These are phyloP conservation scores for Aureobasidium sp. DNA, from an alignment of 2,329 filamentous ascomycete genomes.

Conservation along the genomic window DNA sequence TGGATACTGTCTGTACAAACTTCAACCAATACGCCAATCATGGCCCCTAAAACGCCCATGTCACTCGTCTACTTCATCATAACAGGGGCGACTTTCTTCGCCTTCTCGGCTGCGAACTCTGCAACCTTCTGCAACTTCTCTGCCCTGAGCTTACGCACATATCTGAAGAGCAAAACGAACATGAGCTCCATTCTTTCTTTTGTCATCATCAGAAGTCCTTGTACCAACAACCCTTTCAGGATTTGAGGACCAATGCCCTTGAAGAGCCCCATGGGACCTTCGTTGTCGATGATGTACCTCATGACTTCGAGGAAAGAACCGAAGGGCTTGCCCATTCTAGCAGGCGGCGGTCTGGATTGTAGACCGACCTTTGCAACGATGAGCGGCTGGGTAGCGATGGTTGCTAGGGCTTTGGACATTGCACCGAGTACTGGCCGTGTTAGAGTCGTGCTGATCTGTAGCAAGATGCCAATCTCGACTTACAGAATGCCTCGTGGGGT, in stretches of 20 bases:
- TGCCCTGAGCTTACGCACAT: constrained; percentile 61
- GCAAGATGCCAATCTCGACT: constrained; percentile 36
- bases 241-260: constrained; percentile 96
- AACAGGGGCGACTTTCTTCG: constrained; percentile 44
- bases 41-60: background rate
- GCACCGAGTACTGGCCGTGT: constrained; percentile 63
- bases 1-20: background rate
- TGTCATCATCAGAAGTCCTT: constrained; percentile 97
- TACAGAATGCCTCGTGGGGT: constrained; percentile 85
- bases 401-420: constrained; percentile 85
- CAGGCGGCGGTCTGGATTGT: constrained; percentile 82
- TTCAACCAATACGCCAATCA: background rate
- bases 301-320: constrained; percentile 91
- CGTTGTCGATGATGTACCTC: constrained; percentile 83
- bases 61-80: constrained; percentile 35
- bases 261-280: constrained; percentile 77
- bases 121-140: constrained; percentile 62
- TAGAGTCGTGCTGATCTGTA: background rate
- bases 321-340: constrained; percentile 81
- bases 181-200: constrained; percentile 91
- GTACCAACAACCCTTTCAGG: constrained; percentile 83
- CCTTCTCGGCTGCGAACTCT: constrained; percentile 50
- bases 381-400: constrained; percentile 83
- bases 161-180: constrained; percentile 79
- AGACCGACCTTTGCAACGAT: constrained; percentile 97